Evolutionary conservation across 176 grass and related monocot genomes (phyloP).

Genomic region (Tuctoria greenei): DNA sequence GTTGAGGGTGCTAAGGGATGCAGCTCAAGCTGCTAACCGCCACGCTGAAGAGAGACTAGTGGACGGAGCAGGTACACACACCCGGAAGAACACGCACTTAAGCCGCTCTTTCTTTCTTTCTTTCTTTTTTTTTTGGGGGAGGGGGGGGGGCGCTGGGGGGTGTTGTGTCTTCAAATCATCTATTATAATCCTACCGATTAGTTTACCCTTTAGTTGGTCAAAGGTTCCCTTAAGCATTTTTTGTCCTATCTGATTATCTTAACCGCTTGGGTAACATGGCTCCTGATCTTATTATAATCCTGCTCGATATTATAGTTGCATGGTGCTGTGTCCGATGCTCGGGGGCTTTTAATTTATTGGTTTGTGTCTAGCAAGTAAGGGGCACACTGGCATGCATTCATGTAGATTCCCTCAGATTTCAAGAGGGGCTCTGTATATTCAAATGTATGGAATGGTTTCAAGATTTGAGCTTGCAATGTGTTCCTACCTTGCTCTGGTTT

Average conservation of each 20-base stretch:
- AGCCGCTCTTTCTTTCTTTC: slow-evolving; percentile 26
- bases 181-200: too few relatives aligned
- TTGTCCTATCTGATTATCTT: slow-evolving; percentile 61
- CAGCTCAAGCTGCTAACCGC: too few relatives aligned
- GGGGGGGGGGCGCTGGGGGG: too few relatives aligned
- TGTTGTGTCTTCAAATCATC: slow-evolving; percentile 48
- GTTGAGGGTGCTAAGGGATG: too few relatives aligned
- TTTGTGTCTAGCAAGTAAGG: slow-evolving; percentile 34
- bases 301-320: slow-evolving; percentile 44
- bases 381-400: slow-evolving; percentile 39
- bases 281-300: slow-evolving; percentile 35
- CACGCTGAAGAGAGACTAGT: too few relatives aligned
- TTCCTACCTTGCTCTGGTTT: slow-evolving; percentile 39
- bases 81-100: slow-evolving; percentile 45
- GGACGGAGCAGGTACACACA: slow-evolving; percentile 15
- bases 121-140: too few relatives aligned
- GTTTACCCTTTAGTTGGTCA: slow-evolving; percentile 59
- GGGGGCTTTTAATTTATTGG: slow-evolving; percentile 35
- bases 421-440: slow-evolving; percentile 9
- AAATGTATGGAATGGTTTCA: slow-evolving; percentile 18
- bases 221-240: slow-evolving; percentile 79
- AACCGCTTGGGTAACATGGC: slow-evolving; percentile 54
- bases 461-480: slow-evolving; percentile 38
- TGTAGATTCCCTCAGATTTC: slow-evolving; percentile 51
- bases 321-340: slow-evolving; percentile 48